Base-by-base conservation (phyloP, 805 yeast genomes). In the Scheffersomyces amazonensis region DNA sequence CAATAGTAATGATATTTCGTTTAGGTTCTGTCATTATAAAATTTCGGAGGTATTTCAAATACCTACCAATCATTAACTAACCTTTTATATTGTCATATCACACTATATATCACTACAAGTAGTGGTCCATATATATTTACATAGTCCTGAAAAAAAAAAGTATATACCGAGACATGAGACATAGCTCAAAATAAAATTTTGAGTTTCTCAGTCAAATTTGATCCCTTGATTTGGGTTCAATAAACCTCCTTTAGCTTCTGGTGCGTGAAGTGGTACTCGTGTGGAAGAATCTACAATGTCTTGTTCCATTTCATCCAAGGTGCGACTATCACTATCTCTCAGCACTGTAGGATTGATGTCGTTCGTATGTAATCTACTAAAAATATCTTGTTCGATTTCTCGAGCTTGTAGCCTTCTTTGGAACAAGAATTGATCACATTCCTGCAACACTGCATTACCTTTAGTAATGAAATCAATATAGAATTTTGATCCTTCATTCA, bases 401-500 rank as follows among this genome's bases (percentile, higher is more conserved):
- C 78, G 60, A 2, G 78, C 83, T 44, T 78, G 79, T 6, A 69
- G 49, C 34, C 83, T 63, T 33, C 87, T 59, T 11, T 60, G 52
- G 21, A 69, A 61, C n/a, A 78, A 73, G 53, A 65, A 83, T 12
- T 64, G 61, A 43, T 75, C 78, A 44, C 82, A 71, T 29, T 74
- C 78, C 11, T 60, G 58, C 29, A 73, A 50, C 16, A 80, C 71
- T 2, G 49, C 58, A 20, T 65, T 61, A 5, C 77, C 70, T 36
- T 75, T 74, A 7, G 56, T 57, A 21, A 72, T 61, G 43, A 87
- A 75, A 37, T 81, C 83, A 27, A 69, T 69, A 62, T 90, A 90
- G 53, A 89, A 89, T 37, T 72, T 71, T 0, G 76, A 50, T 0
- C 96, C 96, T 48, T 83, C 85, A 21, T 72, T 72, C 19, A 87